Percentiles rank a stretch among this genome's conserved stretches.
Conservation (phyloP, 345 rosid species). For the Rhodomyrtus tomentosa region DNA sequence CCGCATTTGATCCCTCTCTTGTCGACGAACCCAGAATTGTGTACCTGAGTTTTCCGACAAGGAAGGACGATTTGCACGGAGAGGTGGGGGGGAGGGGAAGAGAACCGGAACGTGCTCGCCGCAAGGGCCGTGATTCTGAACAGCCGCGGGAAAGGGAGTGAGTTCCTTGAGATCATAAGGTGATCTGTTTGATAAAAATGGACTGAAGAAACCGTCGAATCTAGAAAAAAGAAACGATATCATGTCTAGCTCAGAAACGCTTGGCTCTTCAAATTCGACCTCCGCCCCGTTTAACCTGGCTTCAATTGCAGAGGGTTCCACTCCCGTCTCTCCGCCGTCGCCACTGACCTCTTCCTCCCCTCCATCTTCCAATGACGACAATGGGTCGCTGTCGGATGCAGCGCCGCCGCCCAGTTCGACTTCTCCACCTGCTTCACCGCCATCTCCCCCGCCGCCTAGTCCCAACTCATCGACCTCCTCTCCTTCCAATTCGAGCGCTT, state of each 20-base stretch:
- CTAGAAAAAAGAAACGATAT: background rate
- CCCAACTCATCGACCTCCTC: background rate
- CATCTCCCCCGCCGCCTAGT: slow-evolving; percentile 3
- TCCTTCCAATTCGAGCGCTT: slow-evolving; percentile 4
- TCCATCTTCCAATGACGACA: background rate
- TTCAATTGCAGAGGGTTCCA: background rate
- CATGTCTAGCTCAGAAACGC: slow-evolving; percentile 34
- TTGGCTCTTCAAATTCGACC: slow-evolving; percentile 14
- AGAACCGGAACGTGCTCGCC: background rate
- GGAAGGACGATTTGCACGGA: too few relatives aligned
- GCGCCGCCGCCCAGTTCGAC: background rate
- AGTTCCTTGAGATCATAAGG: background rate
- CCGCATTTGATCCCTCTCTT: background rate
- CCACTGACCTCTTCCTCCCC: background rate
- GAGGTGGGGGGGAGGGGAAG: too few relatives aligned
- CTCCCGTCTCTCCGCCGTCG: background rate
- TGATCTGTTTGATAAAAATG: background rate
- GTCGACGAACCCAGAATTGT: background rate
- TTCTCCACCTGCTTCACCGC: background rate
- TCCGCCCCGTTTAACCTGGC: background rate
- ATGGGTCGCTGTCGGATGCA: background rate
- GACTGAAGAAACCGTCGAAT: background rate
- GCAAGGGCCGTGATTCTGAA: too few relatives aligned
- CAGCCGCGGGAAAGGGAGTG: background rate
- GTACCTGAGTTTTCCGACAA: background rate